A percentile compares a stretch with the other conserved stretches of the same genome.
These are phyloP conservation scores for Sonneratia caseolaris DNA, from an alignment of 345 rosid genomes.

Conservation along the genomic window DNA sequence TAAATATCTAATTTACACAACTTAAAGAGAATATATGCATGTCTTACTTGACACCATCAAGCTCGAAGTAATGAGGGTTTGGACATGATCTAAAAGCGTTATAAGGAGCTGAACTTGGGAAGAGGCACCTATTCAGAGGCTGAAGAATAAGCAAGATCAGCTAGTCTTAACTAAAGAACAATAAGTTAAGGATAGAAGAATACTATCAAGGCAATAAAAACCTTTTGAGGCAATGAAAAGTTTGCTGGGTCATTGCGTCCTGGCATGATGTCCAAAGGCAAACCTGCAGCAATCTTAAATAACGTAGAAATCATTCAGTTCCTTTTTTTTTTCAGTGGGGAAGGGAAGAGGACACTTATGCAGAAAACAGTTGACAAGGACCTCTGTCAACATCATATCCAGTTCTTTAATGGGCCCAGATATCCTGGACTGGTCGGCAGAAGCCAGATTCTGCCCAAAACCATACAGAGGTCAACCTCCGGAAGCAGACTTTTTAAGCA, in stretches of 20 bases:
- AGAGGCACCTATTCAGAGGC: slow-evolving; percentile 87
- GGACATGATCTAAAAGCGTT: slow-evolving; percentile 87
- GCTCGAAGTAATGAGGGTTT: slow-evolving; percentile 91
- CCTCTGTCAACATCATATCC: slow-evolving; percentile 82
- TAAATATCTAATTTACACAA: slow-evolving; percentile 4
- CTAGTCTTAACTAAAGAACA: slow-evolving; percentile 6
- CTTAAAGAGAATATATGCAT: background rate
- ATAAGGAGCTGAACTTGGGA: slow-evolving; percentile 78
- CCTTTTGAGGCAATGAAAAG: slow-evolving; percentile 93
- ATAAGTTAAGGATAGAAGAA: background rate
- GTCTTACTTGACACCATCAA: slow-evolving; percentile 64
- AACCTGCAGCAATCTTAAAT: slow-evolving; percentile 77
- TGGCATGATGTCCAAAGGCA: slow-evolving; percentile 91
- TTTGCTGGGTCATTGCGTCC: slow-evolving; percentile 92
- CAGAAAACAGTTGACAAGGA: slow-evolving; percentile 19
- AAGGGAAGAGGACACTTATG: slow-evolving; percentile 5
- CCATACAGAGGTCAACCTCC: background rate
- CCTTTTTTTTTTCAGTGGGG: background rate
- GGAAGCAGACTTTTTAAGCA: background rate
- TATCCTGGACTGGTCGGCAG: slow-evolving; percentile 69
- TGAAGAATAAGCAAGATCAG: slow-evolving; percentile 26
- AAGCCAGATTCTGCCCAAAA: slow-evolving; percentile 50
- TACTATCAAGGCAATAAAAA: slow-evolving; percentile 12
- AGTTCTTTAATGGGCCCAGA: slow-evolving; percentile 77
- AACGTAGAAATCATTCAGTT: slow-evolving; percentile 9